Conservation (phyloP, 495 filamentous ascomycete species). For the Trichoderma gamsii region DNA sequence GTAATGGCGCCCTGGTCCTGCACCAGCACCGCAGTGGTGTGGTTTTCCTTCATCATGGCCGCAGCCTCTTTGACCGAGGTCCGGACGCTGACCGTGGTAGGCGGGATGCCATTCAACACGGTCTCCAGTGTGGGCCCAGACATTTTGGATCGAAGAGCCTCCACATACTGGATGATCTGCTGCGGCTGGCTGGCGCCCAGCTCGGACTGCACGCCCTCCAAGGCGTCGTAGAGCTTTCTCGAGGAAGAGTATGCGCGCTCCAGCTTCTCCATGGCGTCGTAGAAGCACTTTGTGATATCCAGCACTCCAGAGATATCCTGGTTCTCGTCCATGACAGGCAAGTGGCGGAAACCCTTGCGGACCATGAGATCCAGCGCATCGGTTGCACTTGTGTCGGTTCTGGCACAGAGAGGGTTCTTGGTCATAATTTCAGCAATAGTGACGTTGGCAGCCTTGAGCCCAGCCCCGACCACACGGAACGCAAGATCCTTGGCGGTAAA, state of each 20-base stretch:
- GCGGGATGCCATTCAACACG: constrained; percentile 84
- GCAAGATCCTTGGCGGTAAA: constrained; percentile 99
- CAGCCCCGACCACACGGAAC: constrained; percentile 89
- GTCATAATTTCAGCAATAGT: constrained; percentile 99
- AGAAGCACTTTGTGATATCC: constrained; percentile 99
- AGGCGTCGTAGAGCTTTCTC: constrained; percentile 88
- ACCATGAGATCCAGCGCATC: constrained; percentile 98
- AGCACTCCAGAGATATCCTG: constrained; percentile 97
- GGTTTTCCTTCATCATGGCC: constrained; percentile 92
- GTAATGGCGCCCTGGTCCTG: constrained; percentile 97
- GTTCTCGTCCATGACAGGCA: constrained; percentile 99
- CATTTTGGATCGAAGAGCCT: constrained; percentile 92
- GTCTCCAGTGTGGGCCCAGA: constrained; percentile 94
- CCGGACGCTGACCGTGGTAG: constrained; percentile 88
- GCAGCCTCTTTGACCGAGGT: constrained; percentile 96
- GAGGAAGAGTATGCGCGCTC: constrained; percentile 96
- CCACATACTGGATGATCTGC: constrained; percentile 98
- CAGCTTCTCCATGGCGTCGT: constrained; percentile 99
- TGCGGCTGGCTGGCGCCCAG: constrained; percentile 93
- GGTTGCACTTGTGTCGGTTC: constrained; percentile 96
- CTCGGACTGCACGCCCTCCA: constrained; percentile 98
- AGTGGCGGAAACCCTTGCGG: constrained; percentile 91
- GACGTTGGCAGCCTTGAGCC: constrained; percentile 82
- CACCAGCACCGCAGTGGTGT: constrained; percentile 92
- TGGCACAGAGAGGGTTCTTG: constrained; percentile 94